Evolutionary conservation across 768 basidiomycete genomes (phyloP), one percentile per base, ranked within the genome.

Genomic region (Agrocybe chaxingu): DNA sequence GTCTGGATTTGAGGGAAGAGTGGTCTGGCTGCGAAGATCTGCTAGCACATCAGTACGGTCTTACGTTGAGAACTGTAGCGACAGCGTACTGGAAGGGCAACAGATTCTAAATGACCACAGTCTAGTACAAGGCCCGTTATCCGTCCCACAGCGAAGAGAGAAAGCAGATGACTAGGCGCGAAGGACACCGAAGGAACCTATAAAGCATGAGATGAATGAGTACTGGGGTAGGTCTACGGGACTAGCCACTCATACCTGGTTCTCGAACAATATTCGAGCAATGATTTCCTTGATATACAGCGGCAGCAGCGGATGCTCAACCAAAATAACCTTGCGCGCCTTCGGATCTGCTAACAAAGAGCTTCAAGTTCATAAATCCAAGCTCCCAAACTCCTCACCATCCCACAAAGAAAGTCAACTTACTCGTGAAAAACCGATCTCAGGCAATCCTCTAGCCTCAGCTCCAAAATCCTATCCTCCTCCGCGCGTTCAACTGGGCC

Each of bases 131-230:
- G 80, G 5, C 96, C 97, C 1, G 94, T 95, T 57, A 94, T 88
- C 51, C 91, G 76, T 8, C 97, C 97, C 6, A 85, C 82, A 2
- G 93, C 85, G 53, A 97, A 76, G 10, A 98, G 72, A 3, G 93
- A 81, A 12, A 98, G 79, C 0, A 98, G 70, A 58, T 92, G 92
- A 49, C 91, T 87, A 11, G 91, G 87, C 1, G 90, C 88, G 68
- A 98, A 99, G 2, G 93, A 96, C 56, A 99, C 78, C 6, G 92
- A 93, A 6, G 94, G 96, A 29, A 97, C 89, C 93, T 97, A 63
- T 13, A 43, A 37, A 36, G 24, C 5, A 34, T 47, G 9, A 35
- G 2, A 51, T 37, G 12, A 42, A 34, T 8, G 18, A 29, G 8
- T 10, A 29, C 49, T 13, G 42, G 29, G 38, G 43, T 9, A 43